Conservation (phyloP, 2,329 filamentous ascomycete species). For the Diaporthe caulivora region DNA sequence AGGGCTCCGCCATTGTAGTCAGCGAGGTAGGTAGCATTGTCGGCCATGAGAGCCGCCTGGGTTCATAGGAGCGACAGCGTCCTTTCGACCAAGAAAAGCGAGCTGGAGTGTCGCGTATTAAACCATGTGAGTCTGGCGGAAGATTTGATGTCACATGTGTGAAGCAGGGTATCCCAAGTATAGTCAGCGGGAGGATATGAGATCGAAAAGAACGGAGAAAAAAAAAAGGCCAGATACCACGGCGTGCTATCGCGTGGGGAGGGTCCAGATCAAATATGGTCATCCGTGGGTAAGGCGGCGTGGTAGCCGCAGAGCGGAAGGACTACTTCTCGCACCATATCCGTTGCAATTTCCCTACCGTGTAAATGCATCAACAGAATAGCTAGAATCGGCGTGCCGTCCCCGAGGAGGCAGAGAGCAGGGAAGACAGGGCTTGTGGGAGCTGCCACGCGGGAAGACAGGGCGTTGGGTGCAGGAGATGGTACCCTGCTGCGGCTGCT, state of each 20-base stretch:
- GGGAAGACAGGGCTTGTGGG: constrained; percentile 5
- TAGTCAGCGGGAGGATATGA: not conserved
- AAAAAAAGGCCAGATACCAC: not conserved
- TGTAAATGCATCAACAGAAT: not conserved
- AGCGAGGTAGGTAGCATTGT: constrained; percentile 47
- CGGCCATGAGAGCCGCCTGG: constrained; percentile 47
- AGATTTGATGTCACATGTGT: constrained; percentile 16
- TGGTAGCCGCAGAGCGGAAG: not conserved
- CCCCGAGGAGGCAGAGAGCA: not conserved
- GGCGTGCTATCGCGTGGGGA: constrained; percentile 4
- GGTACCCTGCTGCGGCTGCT: constrained; percentile 22
- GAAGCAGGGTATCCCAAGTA: not conserved
- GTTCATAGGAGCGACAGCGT: constrained; percentile 13
- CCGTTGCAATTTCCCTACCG: constrained; percentile 12
- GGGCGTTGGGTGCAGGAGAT: constrained; percentile 7
- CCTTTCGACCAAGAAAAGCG: not conserved
- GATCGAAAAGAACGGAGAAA: not conserved
- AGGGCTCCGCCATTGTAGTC: constrained; percentile 56
- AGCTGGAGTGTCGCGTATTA: not conserved
- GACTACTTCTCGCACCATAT: constrained; percentile 24
- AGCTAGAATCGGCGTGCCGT: constrained; percentile 1
- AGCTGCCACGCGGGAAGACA: constrained; percentile 18
- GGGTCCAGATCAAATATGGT: constrained; percentile 21
- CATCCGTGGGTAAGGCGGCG: not conserved
- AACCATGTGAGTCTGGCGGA: not conserved